Percentiles rank a stretch among this genome's conserved stretches.
These are phyloP conservation scores for Talaromyces amestolkiae DNA, from an alignment of 2,329 filamentous ascomycete genomes.

Conservation along the genomic window DNA sequence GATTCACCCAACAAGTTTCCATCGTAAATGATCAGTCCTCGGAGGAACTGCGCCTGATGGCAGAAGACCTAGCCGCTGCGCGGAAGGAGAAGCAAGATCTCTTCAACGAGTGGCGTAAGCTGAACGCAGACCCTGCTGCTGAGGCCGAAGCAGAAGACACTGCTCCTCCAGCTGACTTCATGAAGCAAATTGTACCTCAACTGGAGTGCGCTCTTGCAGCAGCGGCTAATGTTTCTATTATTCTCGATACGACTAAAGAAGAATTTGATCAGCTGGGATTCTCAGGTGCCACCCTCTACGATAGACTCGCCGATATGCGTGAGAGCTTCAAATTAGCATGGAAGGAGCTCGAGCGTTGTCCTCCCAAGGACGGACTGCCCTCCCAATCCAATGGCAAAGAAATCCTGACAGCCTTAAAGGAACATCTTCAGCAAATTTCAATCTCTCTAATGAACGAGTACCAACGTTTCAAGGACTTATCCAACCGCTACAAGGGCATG, in stretches of 20 bases:
- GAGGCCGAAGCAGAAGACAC: conserved; percentile 26
- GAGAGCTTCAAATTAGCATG: conserved; percentile 43
- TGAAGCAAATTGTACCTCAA: conserved; percentile 37
- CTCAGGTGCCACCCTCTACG: conserved; percentile 28
- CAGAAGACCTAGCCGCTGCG: conserved; percentile 39
- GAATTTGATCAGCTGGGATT: conserved; percentile 44
- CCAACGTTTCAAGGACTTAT: conserved; percentile 32
- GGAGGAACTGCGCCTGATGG: conserved; percentile 31
- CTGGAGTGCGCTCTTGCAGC: conserved; percentile 36
- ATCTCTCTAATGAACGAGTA: conserved; percentile 35
- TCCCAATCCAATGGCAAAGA: conserved; percentile 39
- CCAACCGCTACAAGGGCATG: conserved; percentile 41
- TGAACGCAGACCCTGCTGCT: conserved; percentile 26
- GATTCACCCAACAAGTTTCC: conserved; percentile 23
- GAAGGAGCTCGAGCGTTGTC: conserved; percentile 42
- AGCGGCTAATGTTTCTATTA: conserved; percentile 39
- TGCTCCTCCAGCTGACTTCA: conserved; percentile 39
- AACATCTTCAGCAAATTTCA: conserved; percentile 37
- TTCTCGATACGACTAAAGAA: conserved; percentile 35
- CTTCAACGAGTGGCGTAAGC: conserved; percentile 40
- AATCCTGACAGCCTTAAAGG: conserved; percentile 41
- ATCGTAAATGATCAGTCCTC: conserved; percentile 16
- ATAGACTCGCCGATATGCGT: conserved; percentile 39
- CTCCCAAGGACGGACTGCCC: conserved; percentile 45
- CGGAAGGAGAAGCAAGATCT: conserved; percentile 40